phyloP scores from a whole-genome alignment of 805 yeast genomes.

The Sugiyamaella smithiae region DNA sequence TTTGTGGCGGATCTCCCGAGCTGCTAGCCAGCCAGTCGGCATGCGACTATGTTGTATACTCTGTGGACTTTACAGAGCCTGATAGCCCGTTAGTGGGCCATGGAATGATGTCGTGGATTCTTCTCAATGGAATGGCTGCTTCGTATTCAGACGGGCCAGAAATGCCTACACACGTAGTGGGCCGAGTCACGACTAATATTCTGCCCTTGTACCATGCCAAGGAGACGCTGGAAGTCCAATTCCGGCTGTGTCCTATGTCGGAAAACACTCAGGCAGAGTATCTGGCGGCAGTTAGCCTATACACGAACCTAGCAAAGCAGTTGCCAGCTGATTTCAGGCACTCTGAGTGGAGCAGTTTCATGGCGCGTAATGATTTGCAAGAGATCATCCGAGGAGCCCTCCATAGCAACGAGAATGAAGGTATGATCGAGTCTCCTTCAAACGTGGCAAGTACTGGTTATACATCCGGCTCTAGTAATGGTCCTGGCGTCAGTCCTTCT shows the following conservation, averaged over 20 bases:
- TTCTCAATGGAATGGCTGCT: not conserved
- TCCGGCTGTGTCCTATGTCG: slow-evolving; percentile 27
- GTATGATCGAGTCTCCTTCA: not conserved
- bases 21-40: slow-evolving; percentile 28
- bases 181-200: slow-evolving; percentile 28
- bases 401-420: not conserved
- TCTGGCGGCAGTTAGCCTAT: slow-evolving; percentile 16
- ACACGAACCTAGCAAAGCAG: slow-evolving; percentile 12
- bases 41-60: slow-evolving; percentile 39
- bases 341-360: slow-evolving; percentile 20
- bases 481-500: not conserved
- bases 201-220: slow-evolving; percentile 26
- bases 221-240: slow-evolving; percentile 32
- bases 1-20: slow-evolving; percentile 37
- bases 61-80: slow-evolving; percentile 39
- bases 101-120: slow-evolving; percentile 34
- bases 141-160: slow-evolving; percentile 3
- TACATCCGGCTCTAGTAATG: not conserved
- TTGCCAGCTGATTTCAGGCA: slow-evolving; percentile 20
- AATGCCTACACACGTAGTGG: slow-evolving; percentile 16
- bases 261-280: slow-evolving; percentile 17
- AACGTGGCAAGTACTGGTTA: not conserved
- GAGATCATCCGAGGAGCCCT: not conserved
- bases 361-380: slow-evolving; percentile 4
- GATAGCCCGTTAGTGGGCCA: slow-evolving; percentile 41